Base-by-base conservation (phyloP, 805 yeast species). In the Saturnispora silvae region DNA sequence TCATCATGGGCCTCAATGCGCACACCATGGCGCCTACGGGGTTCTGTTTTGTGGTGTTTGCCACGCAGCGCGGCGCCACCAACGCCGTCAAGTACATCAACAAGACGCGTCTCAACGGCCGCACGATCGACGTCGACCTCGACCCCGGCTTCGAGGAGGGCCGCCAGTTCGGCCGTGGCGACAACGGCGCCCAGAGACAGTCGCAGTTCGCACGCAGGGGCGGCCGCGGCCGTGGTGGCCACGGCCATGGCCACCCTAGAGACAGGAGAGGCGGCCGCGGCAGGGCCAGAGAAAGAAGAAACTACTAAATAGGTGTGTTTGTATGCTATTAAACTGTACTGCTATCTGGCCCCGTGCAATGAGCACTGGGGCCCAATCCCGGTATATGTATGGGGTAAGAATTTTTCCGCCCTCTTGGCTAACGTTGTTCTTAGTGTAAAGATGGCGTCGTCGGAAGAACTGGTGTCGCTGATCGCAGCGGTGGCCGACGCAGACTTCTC, bases 141-240 rank as follows among this genome's bases (percentile, higher is more conserved):
- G 98, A 92, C 53, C 96, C 96, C 0, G 98, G 98, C 0, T 92
- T 89, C 55, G 75, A 72, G 44, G 96, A 89, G 49, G 98, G 98
- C 1, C 68, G 98, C 46, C 97, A 92, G 54, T 92, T 77, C 53
- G 98, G 98, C 16, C 70, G 98, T 51, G 97, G 97, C 32, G 68
- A 72, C 13, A 77, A 74, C 43, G 98, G 98, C 40, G 97, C 96
- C 2, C 98, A 92, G 56, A 47, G 72, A 64, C 37, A 70, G 63
- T 42, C 44, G 24, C 42, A 38, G 32, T 40, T 31, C 35, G 45
- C 37, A 28, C 41, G 31, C 14, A 37, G 37, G 10, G 34, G 39
- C 11, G 20, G 42, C 11, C 41, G 46, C 10, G 33, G 45, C 10
- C 22, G 32, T 11, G 14, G 30, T 15, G 29, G 46, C 14, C 46